These are phyloP conservation scores for Antarctomyces pellizariae DNA, from an alignment of 495 filamentous ascomycete genomes.

Conservation along the genomic window DNA sequence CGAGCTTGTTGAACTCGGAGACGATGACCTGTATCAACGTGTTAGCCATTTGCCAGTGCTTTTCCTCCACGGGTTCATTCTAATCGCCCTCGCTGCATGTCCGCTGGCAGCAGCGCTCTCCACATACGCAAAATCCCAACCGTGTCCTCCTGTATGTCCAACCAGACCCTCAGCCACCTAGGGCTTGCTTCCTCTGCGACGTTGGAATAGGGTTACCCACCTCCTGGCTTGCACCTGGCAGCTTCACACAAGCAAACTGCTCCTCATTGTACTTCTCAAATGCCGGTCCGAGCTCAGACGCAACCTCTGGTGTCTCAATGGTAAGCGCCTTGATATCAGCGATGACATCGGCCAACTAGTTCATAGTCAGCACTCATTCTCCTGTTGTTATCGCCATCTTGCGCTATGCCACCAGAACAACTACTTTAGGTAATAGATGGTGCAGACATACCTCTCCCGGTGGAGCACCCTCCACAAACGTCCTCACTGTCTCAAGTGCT, in stretches of 20 bases:
- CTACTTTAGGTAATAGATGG: too few species aligned
- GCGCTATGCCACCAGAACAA: too few species aligned
- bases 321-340: conserved; percentile 79
- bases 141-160: too few species aligned
- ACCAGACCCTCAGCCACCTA: background rate
- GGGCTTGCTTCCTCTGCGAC: too few species aligned
- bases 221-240: conserved; percentile 61
- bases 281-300: conserved; percentile 50
- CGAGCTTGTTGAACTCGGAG: conserved; percentile 63
- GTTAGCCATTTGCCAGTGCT: too few species aligned
- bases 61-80: too few species aligned
- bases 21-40: conserved; percentile 44
- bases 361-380: conserved; percentile 9
- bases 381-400: too few species aligned
- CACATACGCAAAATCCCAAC: too few species aligned
- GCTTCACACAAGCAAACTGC: conserved; percentile 70
- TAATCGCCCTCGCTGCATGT: too few species aligned
- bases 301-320: conserved; percentile 37
- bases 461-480: conserved; percentile 84
- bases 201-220: conserved; percentile 26
- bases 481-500: conserved; percentile 47
- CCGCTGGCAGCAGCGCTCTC: too few species aligned
- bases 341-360: conserved; percentile 70
- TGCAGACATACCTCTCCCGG: conserved; percentile 67
- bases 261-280: conserved; percentile 92